Conservation (phyloP, 192 early-diverging fungal genomes). For the Fimicolochytrium jonesii region DNA sequence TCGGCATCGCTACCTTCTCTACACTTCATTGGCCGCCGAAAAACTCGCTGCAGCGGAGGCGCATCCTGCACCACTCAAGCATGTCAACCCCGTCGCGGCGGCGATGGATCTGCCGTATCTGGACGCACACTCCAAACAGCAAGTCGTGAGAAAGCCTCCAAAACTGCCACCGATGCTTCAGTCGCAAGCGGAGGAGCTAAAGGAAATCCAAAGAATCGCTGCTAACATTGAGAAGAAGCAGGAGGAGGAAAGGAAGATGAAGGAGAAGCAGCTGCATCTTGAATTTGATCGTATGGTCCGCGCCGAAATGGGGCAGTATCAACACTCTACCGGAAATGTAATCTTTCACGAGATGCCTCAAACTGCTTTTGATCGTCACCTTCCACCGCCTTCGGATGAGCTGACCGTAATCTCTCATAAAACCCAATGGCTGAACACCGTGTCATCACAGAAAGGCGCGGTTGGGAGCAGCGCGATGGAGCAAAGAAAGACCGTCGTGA, state of each 20-base stretch:
- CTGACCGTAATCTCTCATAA: conserved; percentile 19
- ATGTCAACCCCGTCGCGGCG: conserved; percentile 38
- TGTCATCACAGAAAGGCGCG: neutral
- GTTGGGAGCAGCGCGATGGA: neutral
- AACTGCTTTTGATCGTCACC: neutral
- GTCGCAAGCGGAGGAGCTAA: conserved; percentile 20
- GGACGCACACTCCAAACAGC: neutral
- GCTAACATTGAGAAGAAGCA: conserved; percentile 4
- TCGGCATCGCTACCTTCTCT: neutral
- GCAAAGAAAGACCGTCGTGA: neutral
- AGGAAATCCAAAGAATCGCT: conserved; percentile 4
- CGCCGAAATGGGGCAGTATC: conserved; percentile 7
- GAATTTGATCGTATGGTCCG: conserved; percentile 27
- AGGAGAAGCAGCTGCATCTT: conserved; percentile 8
- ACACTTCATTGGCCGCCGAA: neutral
- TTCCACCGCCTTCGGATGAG: neutral
- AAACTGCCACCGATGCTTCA: conserved; percentile 30
- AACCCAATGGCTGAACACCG: conserved; percentile 21
- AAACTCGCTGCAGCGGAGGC: neutral
- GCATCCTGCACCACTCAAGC: neutral
- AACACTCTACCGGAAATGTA: neutral
- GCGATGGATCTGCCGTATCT: conserved; percentile 39
- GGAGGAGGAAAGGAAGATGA: neutral
- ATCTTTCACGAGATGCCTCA: conserved; percentile 18
- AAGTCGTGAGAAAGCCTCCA: conserved; percentile 29